Conservation (phyloP, 2,329 filamentous ascomycete species). For the Diaporthe aspalathi region DNA sequence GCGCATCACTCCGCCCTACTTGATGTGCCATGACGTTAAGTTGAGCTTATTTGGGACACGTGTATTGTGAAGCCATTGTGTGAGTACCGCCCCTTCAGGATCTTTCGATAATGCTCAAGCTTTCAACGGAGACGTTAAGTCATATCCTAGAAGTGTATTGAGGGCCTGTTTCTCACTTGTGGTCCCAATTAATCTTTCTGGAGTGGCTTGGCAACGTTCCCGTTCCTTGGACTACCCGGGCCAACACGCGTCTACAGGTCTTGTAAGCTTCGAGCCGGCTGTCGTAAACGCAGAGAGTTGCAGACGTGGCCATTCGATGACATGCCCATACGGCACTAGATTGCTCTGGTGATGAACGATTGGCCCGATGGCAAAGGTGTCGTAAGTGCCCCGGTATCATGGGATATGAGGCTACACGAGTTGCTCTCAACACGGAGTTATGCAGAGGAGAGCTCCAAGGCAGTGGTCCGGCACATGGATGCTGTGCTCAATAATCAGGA, state of each 20-base stretch:
- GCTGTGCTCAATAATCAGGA: not conserved
- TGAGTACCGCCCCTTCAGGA: not conserved
- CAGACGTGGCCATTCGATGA: not conserved
- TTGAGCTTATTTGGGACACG: not conserved
- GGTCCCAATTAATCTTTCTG: too few relatives aligned
- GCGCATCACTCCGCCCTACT: not conserved
- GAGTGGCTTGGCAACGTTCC: not conserved
- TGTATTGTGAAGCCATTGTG: not conserved
- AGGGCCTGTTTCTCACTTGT: not conserved
- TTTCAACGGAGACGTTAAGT: too few relatives aligned
- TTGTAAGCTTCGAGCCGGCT: not conserved
- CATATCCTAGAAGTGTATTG: not conserved
- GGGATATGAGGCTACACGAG: not conserved
- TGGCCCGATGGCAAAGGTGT: not conserved
- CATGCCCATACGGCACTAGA: not conserved
- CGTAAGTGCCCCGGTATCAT: not conserved
- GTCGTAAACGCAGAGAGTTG: not conserved
- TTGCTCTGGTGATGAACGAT: not conserved
- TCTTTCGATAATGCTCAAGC: not conserved
- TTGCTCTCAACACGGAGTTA: not conserved
- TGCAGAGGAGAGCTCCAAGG: not conserved
- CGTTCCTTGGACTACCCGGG: too few relatives aligned
- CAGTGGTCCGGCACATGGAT: not conserved
- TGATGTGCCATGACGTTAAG: constrained; percentile 7
- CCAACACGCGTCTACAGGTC: not conserved